Base-by-base conservation (phyloP, 1,139 yeast genomes). In the Tardiomyces digboiensis region DNA sequence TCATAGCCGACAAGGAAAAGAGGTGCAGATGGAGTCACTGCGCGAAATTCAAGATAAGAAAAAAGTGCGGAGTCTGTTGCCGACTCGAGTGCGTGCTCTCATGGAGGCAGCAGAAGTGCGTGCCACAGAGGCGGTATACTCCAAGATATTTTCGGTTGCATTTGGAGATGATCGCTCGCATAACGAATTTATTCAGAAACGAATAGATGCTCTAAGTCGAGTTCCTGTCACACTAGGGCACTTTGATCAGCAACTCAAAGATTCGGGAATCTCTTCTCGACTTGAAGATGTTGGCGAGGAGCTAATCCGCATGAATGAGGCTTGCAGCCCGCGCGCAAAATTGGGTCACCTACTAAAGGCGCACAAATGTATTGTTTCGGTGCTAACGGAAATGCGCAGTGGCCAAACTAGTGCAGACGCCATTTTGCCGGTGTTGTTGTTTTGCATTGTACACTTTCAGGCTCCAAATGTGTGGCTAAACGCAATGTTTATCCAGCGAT, bases 371-470 rank as follows among this genome's bases (percentile, higher is more conserved):
- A 58, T 72, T n/a, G 67, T 62, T 10, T 60, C 57, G 19, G 56
- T 64, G 1, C 57, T 68, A 19, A 55, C 58, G 8, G 57, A 53
- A 20, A 41, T 43, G 19, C 38, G 43, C 21, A 44, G 33, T 7
- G 43, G 46, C 19, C 39, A 39, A 6, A 51, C 60, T 16, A 57
- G 61, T 7, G 72, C 80, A 2, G 87, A 80, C 57, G 67, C 71
- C 38, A 69, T 77, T 44, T 59, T 80, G 19, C 84, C 87, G 0
- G 59, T 77, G 8, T 59, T 80, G 43, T 75, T 80, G 7, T 66
- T 74, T 40, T 60, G 76, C 2, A 67, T 79, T 19, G 67, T 73
- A 20, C 60, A 70, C 38, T 65, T 64, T 40, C 70, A 71, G 21
- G 58, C 68, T 23, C 67, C 70, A 20, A 64, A 72, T 40, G 52